A percentile compares a stretch with the other conserved stretches of the same genome.
Evolutionary conservation across 2,329 filamentous ascomycete genomes (phyloP).

Genomic region (Pseudogymnoascus sp.): DNA sequence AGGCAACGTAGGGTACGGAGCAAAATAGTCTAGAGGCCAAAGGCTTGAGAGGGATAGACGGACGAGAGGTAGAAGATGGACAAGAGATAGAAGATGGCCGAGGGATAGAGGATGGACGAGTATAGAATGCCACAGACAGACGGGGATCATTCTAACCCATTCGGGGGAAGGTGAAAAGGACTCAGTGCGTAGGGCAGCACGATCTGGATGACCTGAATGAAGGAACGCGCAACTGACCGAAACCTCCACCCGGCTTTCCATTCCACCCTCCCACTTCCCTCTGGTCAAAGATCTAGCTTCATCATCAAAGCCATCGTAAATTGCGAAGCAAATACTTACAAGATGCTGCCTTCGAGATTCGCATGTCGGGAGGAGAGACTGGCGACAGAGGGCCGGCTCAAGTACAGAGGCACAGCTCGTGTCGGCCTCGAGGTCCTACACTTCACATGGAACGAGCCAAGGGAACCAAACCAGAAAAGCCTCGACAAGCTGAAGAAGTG

Average conservation of each 20-base stretch:
- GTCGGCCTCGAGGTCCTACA: slow-evolving; percentile 18
- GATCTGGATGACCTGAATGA: background rate
- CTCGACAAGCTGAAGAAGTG: background rate
- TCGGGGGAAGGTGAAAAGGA: background rate
- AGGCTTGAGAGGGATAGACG: background rate
- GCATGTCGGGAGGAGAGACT: slow-evolving; percentile 15
- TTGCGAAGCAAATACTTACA: background rate
- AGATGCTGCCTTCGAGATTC: slow-evolving; percentile 9
- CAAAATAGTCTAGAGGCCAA: background rate
- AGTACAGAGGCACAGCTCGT: slow-evolving; percentile 18
- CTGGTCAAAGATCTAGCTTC: background rate
- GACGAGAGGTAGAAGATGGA: background rate
- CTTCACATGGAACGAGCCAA: slow-evolving; percentile 16
- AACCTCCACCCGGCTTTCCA: background rate
- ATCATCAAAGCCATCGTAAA: background rate
- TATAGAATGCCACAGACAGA: background rate
- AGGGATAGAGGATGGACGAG: background rate
- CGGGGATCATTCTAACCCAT: background rate
- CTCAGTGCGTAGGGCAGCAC: background rate
- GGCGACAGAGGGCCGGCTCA: slow-evolving; percentile 15
- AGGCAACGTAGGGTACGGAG: background rate
- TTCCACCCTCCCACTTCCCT: background rate
- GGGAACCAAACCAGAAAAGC: slow-evolving; percentile 14
- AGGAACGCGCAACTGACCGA: background rate
- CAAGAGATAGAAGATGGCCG: background rate